Evolutionary conservation across 2,329 filamentous ascomycete genomes (phyloP).

Genomic region (Colletotrichum sansevieriae): DNA sequence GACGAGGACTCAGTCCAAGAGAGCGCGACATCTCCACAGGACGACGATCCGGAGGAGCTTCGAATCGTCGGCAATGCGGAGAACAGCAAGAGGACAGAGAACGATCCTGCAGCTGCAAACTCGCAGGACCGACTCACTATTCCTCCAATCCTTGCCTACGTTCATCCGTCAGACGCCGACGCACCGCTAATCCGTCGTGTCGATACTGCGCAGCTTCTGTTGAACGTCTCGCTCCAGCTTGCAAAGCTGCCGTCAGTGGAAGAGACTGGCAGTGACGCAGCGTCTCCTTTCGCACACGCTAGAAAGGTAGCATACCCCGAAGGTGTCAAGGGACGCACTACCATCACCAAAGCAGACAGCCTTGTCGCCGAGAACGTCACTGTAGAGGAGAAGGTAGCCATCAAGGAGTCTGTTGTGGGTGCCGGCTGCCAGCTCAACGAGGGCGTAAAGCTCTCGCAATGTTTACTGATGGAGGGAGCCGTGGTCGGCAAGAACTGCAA

Average conservation of each 20-base stretch:
- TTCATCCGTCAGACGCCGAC: conserved; percentile 71
- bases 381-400: conserved; percentile 88
- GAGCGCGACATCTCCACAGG: conserved; percentile 47
- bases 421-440: conserved; percentile 87
- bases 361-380: conserved; percentile 90
- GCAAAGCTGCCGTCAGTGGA: conserved; percentile 84
- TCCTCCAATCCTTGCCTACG: conserved; percentile 84
- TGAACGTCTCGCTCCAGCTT: conserved; percentile 85
- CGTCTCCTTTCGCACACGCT: conserved; percentile 82
- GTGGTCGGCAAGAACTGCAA: conserved; percentile 87
- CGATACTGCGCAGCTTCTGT: conserved; percentile 85
- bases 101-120: conserved; percentile 43
- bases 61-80: conserved; percentile 31
- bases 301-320: conserved; percentile 87
- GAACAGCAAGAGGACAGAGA: conserved; percentile 20
- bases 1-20: conserved; percentile 52
- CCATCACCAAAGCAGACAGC: conserved; percentile 84
- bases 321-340: conserved; percentile 83
- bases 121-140: conserved; percentile 54
- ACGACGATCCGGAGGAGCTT: conserved; percentile 41
- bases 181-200: conserved; percentile 85
- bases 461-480: conserved; percentile 92
- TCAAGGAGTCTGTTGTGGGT: conserved; percentile 92
- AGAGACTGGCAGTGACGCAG: conserved; percentile 67
- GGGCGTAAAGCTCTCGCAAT: conserved; percentile 88